Evolutionary conservation across 495 filamentous ascomycete genomes (phyloP).

Genomic region (Platismatia glauca): DNA sequence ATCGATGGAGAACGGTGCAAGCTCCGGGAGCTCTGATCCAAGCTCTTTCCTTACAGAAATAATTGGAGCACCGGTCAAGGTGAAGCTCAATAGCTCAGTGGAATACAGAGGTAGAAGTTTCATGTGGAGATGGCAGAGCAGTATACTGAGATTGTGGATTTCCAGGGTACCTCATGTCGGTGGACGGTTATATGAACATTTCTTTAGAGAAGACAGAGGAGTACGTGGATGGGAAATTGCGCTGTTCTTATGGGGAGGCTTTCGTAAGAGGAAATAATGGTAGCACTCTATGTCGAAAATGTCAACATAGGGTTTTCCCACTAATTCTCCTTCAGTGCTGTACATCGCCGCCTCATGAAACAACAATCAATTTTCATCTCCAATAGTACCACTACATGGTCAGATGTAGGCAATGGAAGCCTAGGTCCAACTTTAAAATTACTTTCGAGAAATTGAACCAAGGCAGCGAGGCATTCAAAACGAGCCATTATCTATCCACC

Average conservation of each 20-base stretch:
- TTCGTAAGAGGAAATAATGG: conserved; percentile 97
- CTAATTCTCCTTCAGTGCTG: conserved; percentile 41
- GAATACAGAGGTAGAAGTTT: conserved; percentile 72
- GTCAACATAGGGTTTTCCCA: neutral
- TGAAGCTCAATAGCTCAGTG: conserved; percentile 92
- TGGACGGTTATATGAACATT: conserved; percentile 99
- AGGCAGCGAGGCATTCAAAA: neutral
- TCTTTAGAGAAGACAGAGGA: conserved; percentile 92
- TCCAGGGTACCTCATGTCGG: conserved; percentile 24
- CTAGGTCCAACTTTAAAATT: neutral
- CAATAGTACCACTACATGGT: neutral
- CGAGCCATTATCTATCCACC: conserved; percentile 8
- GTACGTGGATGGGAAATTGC: conserved; percentile 71
- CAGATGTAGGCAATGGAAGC: neutral
- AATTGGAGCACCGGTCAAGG: conserved; percentile 81
- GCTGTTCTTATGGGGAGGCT: conserved; percentile 82
- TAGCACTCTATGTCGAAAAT: conserved; percentile 28
- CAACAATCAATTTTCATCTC: neutral
- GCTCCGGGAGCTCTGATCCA: conserved; percentile 70
- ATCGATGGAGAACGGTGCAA: conserved; percentile 64
- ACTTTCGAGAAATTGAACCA: neutral
- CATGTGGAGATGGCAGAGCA: neutral
- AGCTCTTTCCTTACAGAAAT: conserved; percentile 86
- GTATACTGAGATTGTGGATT: neutral
- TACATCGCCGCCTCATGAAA: conserved; percentile 53